Percentiles rank a stretch among this genome's conserved stretches.
Evolutionary conservation across 768 basidiomycete species (phyloP).

Genomic region (Xanthoconium purpureum): DNA sequence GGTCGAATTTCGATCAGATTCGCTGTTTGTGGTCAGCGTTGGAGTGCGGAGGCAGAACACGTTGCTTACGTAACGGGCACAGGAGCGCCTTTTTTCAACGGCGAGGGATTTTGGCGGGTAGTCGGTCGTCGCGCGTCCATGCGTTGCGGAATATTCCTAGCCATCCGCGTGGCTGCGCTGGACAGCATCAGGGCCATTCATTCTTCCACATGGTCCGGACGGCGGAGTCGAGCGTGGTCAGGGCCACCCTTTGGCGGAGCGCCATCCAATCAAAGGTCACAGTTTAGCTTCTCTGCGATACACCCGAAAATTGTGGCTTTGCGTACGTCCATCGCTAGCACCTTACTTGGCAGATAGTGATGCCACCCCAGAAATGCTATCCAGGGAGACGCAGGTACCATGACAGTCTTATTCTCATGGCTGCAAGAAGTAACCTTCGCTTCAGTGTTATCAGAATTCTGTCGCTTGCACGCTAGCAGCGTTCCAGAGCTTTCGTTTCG

Average conservation of each 20-base stretch:
- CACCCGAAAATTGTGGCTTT: background rate
- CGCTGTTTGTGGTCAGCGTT: background rate
- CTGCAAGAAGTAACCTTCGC: background rate
- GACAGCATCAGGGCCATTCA: constrained; percentile 2
- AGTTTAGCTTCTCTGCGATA: background rate
- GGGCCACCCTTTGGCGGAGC: background rate
- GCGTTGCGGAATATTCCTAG: background rate
- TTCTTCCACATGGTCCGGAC: background rate
- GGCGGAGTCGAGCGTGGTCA: background rate
- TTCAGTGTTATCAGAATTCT: too few species aligned
- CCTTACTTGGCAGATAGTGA: too few species aligned
- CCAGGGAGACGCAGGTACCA: too few species aligned
- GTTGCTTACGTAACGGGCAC: constrained; percentile 5
- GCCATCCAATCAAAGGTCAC: constrained; percentile 11
- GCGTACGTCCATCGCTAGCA: too few species aligned
- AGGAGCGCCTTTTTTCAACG: background rate
- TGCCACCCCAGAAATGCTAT: too few species aligned
- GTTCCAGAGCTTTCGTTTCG: background rate
- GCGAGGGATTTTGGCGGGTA: constrained; percentile 1
- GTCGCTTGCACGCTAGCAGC: too few species aligned
- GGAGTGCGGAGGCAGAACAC: too few species aligned
- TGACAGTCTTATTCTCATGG: too few species aligned
- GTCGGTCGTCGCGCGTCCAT: background rate
- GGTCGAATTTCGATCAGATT: background rate
- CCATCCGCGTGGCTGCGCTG: background rate